Conservation (phyloP, 805 yeast species). For the Myxozyma sirexii region DNA sequence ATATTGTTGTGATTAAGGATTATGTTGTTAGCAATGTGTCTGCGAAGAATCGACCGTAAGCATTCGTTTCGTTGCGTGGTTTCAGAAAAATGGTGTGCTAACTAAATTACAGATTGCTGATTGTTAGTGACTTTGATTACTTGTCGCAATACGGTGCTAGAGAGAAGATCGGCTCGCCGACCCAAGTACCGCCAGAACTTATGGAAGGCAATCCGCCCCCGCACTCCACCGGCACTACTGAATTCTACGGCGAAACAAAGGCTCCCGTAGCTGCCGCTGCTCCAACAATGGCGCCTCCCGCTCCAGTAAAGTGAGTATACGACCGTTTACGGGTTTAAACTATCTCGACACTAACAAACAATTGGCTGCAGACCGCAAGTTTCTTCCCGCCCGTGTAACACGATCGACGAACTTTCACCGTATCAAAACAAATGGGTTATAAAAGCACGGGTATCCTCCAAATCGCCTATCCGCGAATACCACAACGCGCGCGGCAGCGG, state of each 20-base stretch:
- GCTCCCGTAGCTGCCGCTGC: conserved; percentile 2
- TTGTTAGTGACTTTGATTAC: conserved; percentile 22
- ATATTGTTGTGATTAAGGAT: conserved; percentile 24
- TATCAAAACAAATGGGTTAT: conserved; percentile 90
- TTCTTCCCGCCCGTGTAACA: conserved; percentile 47
- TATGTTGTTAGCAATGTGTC: conserved; percentile 17
- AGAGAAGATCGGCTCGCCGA: conserved; percentile 32
- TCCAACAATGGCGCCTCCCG: neutral
- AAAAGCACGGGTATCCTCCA: conserved; percentile 86
- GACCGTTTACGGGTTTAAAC: neutral
- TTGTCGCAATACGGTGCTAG: conserved; percentile 22
- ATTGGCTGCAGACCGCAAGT: neutral
- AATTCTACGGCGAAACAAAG: conserved; percentile 24
- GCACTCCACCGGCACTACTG: conserved; percentile 3
- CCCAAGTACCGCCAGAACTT: neutral
- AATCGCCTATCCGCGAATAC: conserved; percentile 87
- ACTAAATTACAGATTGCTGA: conserved; percentile 5
- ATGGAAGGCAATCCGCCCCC: neutral
- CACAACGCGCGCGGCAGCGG: conserved; percentile 86
- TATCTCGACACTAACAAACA: neutral
- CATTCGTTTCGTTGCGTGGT: neutral
- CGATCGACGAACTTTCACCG: conserved; percentile 88
- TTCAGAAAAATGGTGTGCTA: neutral
- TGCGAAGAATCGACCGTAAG: conserved; percentile 22
- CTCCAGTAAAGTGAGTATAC: neutral